Evolutionary conservation across 176 grass and related monocot species (phyloP).

Genomic region (Oryza officinalis): DNA sequence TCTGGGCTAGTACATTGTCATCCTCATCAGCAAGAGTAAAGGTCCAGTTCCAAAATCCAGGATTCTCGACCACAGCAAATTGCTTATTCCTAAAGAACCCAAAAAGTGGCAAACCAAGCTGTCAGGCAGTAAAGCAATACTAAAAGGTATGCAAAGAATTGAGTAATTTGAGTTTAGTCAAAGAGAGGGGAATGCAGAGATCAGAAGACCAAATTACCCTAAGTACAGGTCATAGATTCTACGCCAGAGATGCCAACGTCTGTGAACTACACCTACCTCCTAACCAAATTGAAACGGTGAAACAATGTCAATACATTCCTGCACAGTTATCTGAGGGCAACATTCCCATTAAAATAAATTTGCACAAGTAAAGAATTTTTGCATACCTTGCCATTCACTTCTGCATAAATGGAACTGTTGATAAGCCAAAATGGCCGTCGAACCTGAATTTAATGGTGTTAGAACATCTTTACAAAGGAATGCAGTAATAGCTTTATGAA

Average conservation of each 20-base stretch:
- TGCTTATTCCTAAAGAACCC: constrained; percentile 71
- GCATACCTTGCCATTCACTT: constrained; percentile 88
- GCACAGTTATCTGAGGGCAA: constrained; percentile 19
- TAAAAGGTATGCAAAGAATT: constrained; percentile 20
- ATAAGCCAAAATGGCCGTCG: constrained; percentile 95
- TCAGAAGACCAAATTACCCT: constrained; percentile 59
- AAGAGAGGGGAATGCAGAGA: not conserved
- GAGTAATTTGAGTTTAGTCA: constrained; percentile 18
- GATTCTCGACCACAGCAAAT: constrained; percentile 99
- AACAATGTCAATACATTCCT: constrained; percentile 27
- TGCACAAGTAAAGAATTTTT: constrained; percentile 24
- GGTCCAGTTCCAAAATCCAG: constrained; percentile 97
- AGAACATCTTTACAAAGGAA: constrained; percentile 35
- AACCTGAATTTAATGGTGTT: constrained; percentile 61
- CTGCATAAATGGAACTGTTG: constrained; percentile 95
- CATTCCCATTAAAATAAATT: constrained; percentile 20
- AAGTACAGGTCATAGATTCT: constrained; percentile 99
- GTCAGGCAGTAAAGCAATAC: constrained; percentile 32
- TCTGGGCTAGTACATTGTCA: constrained; percentile 75
- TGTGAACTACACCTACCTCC: constrained; percentile 95
- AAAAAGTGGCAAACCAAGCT: constrained; percentile 26
- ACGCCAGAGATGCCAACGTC: constrained; percentile 97
- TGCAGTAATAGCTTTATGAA: not conserved
- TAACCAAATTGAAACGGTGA: constrained; percentile 42
- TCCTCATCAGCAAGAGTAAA: constrained; percentile 87